Percentiles rank a stretch among this genome's conserved stretches.
These are phyloP conservation scores for Penicillium robsamsonii DNA, from an alignment of 495 filamentous ascomycete species.

Conservation along the genomic window DNA sequence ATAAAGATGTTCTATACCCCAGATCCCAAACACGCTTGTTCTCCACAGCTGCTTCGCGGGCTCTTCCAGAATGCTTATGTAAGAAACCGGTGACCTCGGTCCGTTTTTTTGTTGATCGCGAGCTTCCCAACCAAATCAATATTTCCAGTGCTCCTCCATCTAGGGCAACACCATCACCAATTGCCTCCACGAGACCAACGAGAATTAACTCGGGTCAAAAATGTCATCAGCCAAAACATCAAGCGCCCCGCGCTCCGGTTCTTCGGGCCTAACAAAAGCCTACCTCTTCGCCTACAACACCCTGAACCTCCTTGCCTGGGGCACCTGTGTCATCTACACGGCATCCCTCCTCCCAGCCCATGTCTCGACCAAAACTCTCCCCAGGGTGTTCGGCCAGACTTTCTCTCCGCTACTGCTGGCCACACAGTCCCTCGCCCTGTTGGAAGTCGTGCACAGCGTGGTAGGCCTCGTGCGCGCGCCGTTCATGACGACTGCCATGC, in stretches of 20 bases:
- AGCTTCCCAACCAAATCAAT: conserved; percentile 13
- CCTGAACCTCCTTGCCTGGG: conserved; percentile 72
- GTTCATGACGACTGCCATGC: conserved; percentile 80
- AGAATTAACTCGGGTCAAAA: neutral
- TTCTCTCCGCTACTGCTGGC: conserved; percentile 67
- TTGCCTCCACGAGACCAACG: conserved; percentile 8
- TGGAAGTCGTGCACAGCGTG: conserved; percentile 78
- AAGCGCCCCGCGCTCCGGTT: conserved; percentile 21
- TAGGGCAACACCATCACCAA: conserved; percentile 10
- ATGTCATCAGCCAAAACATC: conserved; percentile 6
- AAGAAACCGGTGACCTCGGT: conserved; percentile 16
- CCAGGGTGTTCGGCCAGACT: conserved; percentile 51
- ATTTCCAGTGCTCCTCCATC: conserved; percentile 4
- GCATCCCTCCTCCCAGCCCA: conserved; percentile 41
- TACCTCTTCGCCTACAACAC: conserved; percentile 87
- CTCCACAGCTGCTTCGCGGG: conserved; percentile 8
- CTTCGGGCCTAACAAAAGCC: conserved; percentile 27
- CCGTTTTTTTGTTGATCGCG: conserved; percentile 14
- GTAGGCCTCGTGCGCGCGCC: conserved; percentile 80
- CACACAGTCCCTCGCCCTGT: conserved; percentile 77
- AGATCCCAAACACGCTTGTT: neutral
- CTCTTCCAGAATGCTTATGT: conserved; percentile 29
- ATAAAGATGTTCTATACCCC: conserved; percentile 4
- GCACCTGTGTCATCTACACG: conserved; percentile 61
- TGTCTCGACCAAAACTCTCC: conserved; percentile 37